Base-by-base conservation (phyloP, 192 early-diverging fungal species). In the Backusella australiensis region DNA sequence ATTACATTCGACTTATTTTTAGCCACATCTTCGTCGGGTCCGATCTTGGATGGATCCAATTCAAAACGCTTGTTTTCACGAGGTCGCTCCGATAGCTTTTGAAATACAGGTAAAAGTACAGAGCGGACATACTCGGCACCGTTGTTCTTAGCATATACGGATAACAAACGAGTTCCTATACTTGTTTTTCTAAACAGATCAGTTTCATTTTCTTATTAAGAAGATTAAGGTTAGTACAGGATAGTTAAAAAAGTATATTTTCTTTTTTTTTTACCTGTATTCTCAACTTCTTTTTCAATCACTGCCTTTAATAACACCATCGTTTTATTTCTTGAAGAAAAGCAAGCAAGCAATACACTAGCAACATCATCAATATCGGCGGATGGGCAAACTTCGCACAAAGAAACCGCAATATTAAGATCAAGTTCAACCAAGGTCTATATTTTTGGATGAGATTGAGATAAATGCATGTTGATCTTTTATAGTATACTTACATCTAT, bases 171-270 rank as follows among this genome's bases (percentile, higher is more conserved):
- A 9, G 93, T 94, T 7, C 93, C 90, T 41, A 96, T 83, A 72
- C 90, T 91, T 81, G 94, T 95, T 75, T 92, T 87, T 17, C 94
- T 84, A 84, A 96, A 95, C 34, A 96, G 76, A 77, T 93, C 91
- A 6, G 92, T 80, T 19, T 92, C 88, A 4, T 52, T 79, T 26
- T 39, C 78, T 79, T 38, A 49, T 38, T 11, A 9, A 15, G 3
- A 44, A 29, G 41, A 39, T 49, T n/a, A 66, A 11, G 39, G 26
- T 66, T n/a, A 42, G n/a, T 11, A 23, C 11, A 23, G 11, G 3
- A 32, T 1, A 49, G 11, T 35, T 44, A 32, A 23, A 38, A 12
- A 38, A 23, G 38, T 4, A 34, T 71, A 23, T 49, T 17, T 17
- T 5, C 17, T 12, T 15, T 36, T 41, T 17, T 44, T 67, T 44